Base-by-base conservation (phyloP, 768 basidiomycete genomes). In the Lenzites betulinus region DNA sequence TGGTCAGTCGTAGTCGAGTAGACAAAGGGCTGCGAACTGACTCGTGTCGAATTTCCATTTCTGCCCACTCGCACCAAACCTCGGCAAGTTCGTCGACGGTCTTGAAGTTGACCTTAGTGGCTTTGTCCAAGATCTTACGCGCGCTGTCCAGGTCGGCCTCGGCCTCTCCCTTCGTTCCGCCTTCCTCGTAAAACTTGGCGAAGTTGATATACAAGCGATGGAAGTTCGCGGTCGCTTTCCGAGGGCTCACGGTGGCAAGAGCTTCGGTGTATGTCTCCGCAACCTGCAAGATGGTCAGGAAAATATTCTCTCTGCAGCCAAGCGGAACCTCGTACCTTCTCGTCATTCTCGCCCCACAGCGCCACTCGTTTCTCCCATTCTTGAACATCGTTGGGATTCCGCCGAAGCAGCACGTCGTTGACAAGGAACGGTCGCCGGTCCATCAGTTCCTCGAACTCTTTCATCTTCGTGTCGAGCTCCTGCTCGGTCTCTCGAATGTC, bases 351-450 rank as follows among this genome's bases (percentile, higher is more conserved):
- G 2, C 91, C 97, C 83, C 87, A 96, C 26, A 98, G 75, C 2
- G 95, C 95, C 20, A 98, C 85, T 36, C 96, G 81, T 75, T 99
- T 99, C 77, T 98, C 97, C 97, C 97, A 99, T 72, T 99, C 97
- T 66, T 97, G 94, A 1, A 98, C 97, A 68, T 99, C 97, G 67
- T 98, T 92, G 5, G 93, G 92, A 79, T 99, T 99, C 68, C 97
- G 79, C 62, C 97, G 78, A 36, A 98, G 73, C 16, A 98, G 77
- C 13, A 98, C 97, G 68, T 98, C 95, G 67, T 99, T 99, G 47
- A 97, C 87, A 63, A 99, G 79, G 81, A 99, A 98, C 2, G 94
- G 96, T 70, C 97, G 76, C 50, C 95, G 82, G 72, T 99, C 97
- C 81, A 96, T 96, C 66, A 99, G 74, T 41, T 88, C 90, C 73